Conservation (phyloP, 1,284 basidiomycete species). For the Puccinia sorghi region DNA sequence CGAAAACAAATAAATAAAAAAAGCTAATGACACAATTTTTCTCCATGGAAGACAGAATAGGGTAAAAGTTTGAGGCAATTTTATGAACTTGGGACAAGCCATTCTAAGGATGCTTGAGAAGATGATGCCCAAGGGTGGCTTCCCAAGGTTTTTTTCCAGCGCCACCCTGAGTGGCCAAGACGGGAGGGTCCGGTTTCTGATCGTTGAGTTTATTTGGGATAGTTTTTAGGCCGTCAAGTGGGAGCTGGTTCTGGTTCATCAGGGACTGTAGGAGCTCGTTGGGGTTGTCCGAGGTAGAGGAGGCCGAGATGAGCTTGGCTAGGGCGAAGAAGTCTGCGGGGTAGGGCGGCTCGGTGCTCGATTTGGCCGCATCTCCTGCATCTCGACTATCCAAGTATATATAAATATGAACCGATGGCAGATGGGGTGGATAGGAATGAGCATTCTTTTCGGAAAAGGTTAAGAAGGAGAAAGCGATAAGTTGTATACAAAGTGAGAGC, state of each 20-base stretch:
- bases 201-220: slow-evolving; percentile 36
- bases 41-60: too few relatives aligned
- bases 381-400: background rate
- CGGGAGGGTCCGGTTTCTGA: slow-evolving; percentile 29
- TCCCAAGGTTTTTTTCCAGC: slow-evolving; percentile 45
- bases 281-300: background rate
- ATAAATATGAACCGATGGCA: too few relatives aligned
- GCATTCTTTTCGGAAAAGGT: too few relatives aligned
- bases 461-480: background rate
- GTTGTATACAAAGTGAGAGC: background rate
- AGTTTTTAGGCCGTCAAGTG: slow-evolving; percentile 6
- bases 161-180: slow-evolving; percentile 20
- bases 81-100: too few relatives aligned
- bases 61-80: too few relatives aligned
- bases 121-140: background rate
- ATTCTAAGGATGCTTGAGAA: background rate
- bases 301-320: slow-evolving; percentile 6
- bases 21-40: background rate
- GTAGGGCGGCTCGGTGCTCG: slow-evolving; percentile 4
- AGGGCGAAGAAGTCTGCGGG: slow-evolving; percentile 22
- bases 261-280: background rate
- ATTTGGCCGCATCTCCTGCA: background rate
- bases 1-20: background rate
- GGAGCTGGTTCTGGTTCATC: slow-evolving; percentile 1
- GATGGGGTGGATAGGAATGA: too few relatives aligned